A percentile compares a stretch with the other conserved stretches of the same genome.
phyloP scores from a whole-genome alignment of 805 yeast genomes.

The Brettanomyces sp. region DNA sequence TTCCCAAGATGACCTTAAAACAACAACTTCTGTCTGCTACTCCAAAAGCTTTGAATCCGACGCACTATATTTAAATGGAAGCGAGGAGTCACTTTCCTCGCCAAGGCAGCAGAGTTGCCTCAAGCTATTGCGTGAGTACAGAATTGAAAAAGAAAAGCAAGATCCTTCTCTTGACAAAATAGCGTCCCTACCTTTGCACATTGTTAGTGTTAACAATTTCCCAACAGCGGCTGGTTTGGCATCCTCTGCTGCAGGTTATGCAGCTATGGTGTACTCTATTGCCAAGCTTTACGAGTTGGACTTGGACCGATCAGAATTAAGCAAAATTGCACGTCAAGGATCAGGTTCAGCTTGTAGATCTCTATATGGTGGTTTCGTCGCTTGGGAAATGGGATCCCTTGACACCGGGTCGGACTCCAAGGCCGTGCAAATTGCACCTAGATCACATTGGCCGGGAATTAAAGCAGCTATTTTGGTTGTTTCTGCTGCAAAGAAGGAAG shows the following conservation, averaged over 20 bases:
- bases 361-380: constrained; percentile 93
- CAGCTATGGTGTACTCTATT: constrained; percentile 84
- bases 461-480: constrained; percentile 89
- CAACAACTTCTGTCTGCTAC: constrained; percentile 77
- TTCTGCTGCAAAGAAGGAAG: constrained; percentile 88
- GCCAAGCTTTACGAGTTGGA: constrained; percentile 80
- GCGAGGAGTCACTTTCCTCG: constrained; percentile 58
- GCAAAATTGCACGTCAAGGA: constrained; percentile 94
- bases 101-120: constrained; percentile 66
- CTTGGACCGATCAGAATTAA: constrained; percentile 74
- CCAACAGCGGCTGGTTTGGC: constrained; percentile 99
- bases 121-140: constrained; percentile 58
- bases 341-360: constrained; percentile 99
- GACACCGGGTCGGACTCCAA: constrained; percentile 83
- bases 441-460: constrained; percentile 84
- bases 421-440: constrained; percentile 86
- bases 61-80: constrained; percentile 80
- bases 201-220: constrained; percentile 90
- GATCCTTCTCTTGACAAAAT: constrained; percentile 51
- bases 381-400: constrained; percentile 92
- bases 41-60: constrained; percentile 41
- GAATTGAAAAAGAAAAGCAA: constrained; percentile 50
- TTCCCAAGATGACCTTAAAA: constrained; percentile 82
- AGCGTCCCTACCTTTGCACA: constrained; percentile 57
- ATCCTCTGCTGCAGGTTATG: constrained; percentile 96